These are phyloP conservation scores for Meyerozyma athensensis DNA, from an alignment of 1,139 yeast species.

Conservation along the genomic window DNA sequence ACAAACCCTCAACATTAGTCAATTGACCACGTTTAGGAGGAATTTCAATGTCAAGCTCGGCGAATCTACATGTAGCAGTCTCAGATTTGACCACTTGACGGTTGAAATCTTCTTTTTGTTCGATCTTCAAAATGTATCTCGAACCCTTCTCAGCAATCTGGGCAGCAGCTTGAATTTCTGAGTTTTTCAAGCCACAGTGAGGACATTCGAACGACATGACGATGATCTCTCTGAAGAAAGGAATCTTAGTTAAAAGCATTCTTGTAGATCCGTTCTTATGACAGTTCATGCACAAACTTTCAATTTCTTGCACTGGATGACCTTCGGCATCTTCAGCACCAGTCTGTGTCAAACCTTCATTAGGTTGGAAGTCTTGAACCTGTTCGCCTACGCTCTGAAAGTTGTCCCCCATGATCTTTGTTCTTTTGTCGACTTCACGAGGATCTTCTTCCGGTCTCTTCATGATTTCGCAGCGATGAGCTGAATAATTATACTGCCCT, in stretches of 20 bases:
- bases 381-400: conserved; percentile 14
- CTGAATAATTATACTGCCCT: neutral
- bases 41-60: conserved; percentile 86
- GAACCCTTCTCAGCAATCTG: conserved; percentile 84
- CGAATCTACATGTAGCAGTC: conserved; percentile 73
- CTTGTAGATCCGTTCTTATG: conserved; percentile 80
- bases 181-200: conserved; percentile 86
- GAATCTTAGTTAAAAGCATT: conserved; percentile 80
- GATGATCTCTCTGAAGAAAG: conserved; percentile 86
- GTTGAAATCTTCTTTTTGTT: conserved; percentile 67
- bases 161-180: conserved; percentile 94
- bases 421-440: conserved; percentile 1
- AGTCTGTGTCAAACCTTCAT: conserved; percentile 24
- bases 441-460: conserved; percentile 1
- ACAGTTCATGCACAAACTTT: conserved; percentile 95
- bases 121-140: conserved; percentile 67
- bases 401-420: conserved; percentile 5
- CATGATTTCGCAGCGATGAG: conserved; percentile 1
- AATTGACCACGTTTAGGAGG: conserved; percentile 94
- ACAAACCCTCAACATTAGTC: conserved; percentile 86
- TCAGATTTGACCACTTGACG: conserved; percentile 93
- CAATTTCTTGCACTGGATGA: conserved; percentile 94
- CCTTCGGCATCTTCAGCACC: conserved; percentile 83
- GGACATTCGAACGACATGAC: conserved; percentile 95
- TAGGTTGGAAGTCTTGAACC: conserved; percentile 11